Evolutionary conservation across 495 filamentous ascomycete genomes (phyloP).

Genomic region (Paragyromitra xinjiangensis): DNA sequence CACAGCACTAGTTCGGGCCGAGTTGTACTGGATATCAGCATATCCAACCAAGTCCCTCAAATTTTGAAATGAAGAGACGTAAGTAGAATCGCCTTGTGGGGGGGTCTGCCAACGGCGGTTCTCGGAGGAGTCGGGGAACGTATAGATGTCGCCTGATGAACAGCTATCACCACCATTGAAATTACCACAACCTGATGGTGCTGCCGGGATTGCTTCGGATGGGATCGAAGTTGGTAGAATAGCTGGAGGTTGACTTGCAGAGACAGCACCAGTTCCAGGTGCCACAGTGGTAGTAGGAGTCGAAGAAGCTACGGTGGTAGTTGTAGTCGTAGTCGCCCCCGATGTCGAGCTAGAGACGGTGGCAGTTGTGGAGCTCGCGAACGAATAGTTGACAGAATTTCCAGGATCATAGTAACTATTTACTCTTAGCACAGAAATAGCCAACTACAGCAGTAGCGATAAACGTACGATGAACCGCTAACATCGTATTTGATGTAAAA

Average conservation of each 20-base stretch:
- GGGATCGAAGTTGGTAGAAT: conserved; percentile 52
- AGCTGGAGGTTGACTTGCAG: conserved; percentile 40
- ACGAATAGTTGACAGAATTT: conserved; percentile 52
- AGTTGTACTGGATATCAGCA: conserved; percentile 58
- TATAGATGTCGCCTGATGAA: conserved; percentile 29
- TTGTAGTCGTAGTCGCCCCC: conserved; percentile 16
- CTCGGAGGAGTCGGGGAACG: conserved; percentile 49
- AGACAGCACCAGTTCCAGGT: conserved; percentile 30
- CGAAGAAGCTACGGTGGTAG: neutral
- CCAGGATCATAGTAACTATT: conserved; percentile 57
- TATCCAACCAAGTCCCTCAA: conserved; percentile 57
- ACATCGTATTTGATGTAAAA: conserved; percentile 58
- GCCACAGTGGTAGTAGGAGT: conserved; percentile 27
- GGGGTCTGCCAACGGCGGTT: conserved; percentile 58
- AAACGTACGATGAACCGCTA: conserved; percentile 48
- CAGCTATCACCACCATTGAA: conserved; percentile 57
- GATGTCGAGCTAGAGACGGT: conserved; percentile 18
- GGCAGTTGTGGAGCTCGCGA: conserved; percentile 1
- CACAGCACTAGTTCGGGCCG: conserved; percentile 51
- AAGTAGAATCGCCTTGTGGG: conserved; percentile 44
- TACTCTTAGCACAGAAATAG: conserved; percentile 4
- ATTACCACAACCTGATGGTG: conserved; percentile 55
- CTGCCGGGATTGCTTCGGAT: conserved; percentile 40
- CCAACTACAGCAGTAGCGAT: neutral
- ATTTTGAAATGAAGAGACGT: conserved; percentile 52